Evolutionary conservation across 2,329 filamentous ascomycete species (phyloP).

Genomic region (Fusarium nelsonii): DNA sequence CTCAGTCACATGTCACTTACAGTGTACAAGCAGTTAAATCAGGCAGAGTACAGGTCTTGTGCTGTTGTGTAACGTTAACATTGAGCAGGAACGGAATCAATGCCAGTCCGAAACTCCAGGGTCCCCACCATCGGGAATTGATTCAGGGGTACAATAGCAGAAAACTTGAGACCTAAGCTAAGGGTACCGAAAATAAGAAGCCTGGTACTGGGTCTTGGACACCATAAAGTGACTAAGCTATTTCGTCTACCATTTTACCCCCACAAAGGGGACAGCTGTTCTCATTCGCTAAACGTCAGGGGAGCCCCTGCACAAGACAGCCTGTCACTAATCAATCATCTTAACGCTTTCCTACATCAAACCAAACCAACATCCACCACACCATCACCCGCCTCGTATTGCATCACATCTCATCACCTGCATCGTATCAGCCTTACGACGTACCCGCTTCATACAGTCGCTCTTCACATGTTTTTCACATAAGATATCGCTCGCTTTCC

Average conservation of each 20-base stretch:
- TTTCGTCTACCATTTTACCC: not conserved
- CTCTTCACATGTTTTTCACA: conserved; percentile 21
- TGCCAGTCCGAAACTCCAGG: conserved; percentile 2
- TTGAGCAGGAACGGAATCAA: conserved; percentile 8
- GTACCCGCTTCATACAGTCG: not conserved
- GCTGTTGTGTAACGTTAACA: not conserved
- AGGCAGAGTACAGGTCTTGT: not conserved
- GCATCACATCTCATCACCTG: not conserved
- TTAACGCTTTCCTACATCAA: conserved; percentile 18
- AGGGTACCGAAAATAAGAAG: no score
- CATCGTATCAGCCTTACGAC: conserved; percentile 9
- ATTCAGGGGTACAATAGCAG: no score
- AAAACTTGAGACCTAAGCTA: no score
- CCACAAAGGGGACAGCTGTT: conserved; percentile 43
- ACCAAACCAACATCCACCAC: conserved; percentile 9
- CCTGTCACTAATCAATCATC: conserved; percentile 39
- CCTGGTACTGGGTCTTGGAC: no score
- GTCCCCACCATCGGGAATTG: not conserved
- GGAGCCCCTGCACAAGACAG: conserved; percentile 36
- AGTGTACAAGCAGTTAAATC: not conserved
- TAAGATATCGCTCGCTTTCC: conserved; percentile 4
- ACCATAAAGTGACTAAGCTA: no score
- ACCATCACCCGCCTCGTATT: not conserved
- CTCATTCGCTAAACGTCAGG: conserved; percentile 30
- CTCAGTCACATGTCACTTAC: not conserved